phyloP scores from a whole-genome alignment of 768 basidiomycete species.

The Cystofilobasidium bisporidii region DNA sequence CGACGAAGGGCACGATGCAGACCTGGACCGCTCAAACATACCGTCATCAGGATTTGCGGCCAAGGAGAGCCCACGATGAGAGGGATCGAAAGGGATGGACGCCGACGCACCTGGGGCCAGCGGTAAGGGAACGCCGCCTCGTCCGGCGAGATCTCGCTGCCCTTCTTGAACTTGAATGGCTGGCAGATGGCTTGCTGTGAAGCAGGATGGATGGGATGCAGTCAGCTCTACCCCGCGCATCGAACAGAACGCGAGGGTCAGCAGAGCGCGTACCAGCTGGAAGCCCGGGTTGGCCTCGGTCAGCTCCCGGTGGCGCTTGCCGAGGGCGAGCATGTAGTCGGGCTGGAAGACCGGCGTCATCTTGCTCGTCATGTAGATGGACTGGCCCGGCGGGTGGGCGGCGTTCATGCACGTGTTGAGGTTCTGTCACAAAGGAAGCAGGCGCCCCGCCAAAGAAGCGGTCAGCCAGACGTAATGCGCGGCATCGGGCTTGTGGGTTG shows the following conservation, averaged over 20 bases:
- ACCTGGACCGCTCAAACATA: not conserved
- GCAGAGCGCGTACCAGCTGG: not conserved
- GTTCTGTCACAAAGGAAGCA: not conserved
- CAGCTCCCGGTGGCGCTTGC: not conserved
- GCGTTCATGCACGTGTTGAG: conserved; percentile 6
- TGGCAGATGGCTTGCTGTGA: not conserved
- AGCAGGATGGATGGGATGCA: not conserved
- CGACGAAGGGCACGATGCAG: not conserved
- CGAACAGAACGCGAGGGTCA: no score
- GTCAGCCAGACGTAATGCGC: no score
- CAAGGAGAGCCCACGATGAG: no score
- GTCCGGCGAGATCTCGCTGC: not conserved
- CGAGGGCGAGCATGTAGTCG: not conserved
- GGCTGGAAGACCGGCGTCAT: not conserved
- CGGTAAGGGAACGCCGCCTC: not conserved
- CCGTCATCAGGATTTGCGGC: not conserved
- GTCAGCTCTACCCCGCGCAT: not conserved
- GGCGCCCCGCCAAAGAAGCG: not conserved
- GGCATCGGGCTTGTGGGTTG: no score
- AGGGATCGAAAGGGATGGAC: no score
- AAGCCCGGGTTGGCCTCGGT: not conserved
- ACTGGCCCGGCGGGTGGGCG: not conserved
- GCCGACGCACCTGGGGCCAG: not conserved
- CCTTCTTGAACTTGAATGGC: not conserved
- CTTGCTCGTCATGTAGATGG: not conserved